phyloP scores from a whole-genome alignment of 2,329 filamentous ascomycete species.

The Cordyceps farinosa region DNA sequence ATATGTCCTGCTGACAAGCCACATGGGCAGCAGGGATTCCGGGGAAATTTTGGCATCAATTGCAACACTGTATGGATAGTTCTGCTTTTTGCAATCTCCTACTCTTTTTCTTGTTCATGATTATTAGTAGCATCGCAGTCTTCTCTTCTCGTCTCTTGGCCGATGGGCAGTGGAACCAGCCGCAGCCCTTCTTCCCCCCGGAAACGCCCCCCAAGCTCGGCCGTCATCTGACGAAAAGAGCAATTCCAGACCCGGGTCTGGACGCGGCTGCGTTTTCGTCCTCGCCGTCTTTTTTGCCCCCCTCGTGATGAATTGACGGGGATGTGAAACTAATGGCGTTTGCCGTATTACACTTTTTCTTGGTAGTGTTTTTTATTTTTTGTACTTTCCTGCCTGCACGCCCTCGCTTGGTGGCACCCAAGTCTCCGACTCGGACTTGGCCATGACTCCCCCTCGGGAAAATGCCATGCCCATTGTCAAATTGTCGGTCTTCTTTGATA shows the following conservation, averaged over 20 bases:
- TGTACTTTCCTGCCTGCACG: background rate
- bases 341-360: background rate
- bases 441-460: background rate
- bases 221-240: constrained; percentile 15
- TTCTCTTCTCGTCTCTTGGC: background rate
- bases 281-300: background rate
- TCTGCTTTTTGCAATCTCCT: constrained; percentile 1
- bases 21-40: background rate
- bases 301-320: constrained; percentile 14
- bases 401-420: background rate
- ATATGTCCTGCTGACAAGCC: background rate
- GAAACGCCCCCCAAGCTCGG: constrained; percentile 9
- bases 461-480: background rate
- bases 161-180: background rate
- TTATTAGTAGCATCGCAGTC: background rate
- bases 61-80: background rate
- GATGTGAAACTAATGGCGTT: background rate
- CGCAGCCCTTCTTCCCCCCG: background rate
- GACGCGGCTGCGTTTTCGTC: background rate
- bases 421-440: constrained; percentile 2
- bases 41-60: background rate
- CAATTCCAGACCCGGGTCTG: constrained; percentile 10
- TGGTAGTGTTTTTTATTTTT: background rate
- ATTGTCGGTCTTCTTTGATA: background rate
- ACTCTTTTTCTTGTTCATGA: background rate